These are phyloP conservation scores for Corymbia maculata DNA, from an alignment of 345 rosid genomes.

Conservation along the genomic window DNA sequence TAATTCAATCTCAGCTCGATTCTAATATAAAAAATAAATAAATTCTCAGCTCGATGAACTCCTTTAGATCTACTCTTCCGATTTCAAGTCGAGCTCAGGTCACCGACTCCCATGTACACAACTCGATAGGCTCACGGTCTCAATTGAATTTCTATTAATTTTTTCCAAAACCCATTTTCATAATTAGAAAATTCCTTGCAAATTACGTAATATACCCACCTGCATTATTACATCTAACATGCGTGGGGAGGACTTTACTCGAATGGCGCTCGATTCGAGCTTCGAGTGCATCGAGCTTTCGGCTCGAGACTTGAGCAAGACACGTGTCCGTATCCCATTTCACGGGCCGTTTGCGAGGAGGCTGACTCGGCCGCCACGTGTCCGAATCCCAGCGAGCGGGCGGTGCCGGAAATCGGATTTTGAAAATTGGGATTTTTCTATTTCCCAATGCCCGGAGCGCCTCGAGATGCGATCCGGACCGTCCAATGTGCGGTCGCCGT, in stretches of 20 bases:
- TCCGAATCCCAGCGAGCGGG: background rate
- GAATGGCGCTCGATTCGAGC: background rate
- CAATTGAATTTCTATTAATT: background rate
- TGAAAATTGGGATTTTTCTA: background rate
- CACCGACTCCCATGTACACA: background rate
- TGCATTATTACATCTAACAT: background rate
- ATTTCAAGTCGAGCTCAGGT: background rate
- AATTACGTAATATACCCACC: accelerated
- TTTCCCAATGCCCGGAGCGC: background rate
- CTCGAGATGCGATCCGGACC: background rate
- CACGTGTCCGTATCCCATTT: background rate
- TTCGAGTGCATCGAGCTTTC: background rate
- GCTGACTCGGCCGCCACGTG: background rate
- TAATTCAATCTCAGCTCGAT: accelerated
- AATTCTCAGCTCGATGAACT: background rate
- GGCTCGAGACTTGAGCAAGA: background rate
- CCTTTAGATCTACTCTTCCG: background rate
- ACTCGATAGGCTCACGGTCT: background rate
- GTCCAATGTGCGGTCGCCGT: background rate
- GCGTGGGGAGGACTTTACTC: background rate
- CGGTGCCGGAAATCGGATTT: background rate
- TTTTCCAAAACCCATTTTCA: background rate
- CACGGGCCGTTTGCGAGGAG: background rate
- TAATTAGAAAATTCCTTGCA: background rate
- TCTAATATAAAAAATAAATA: too few species aligned